phyloP scores from a whole-genome alignment of 495 filamentous ascomycete species.

The Trichoderma orchidacearum region DNA sequence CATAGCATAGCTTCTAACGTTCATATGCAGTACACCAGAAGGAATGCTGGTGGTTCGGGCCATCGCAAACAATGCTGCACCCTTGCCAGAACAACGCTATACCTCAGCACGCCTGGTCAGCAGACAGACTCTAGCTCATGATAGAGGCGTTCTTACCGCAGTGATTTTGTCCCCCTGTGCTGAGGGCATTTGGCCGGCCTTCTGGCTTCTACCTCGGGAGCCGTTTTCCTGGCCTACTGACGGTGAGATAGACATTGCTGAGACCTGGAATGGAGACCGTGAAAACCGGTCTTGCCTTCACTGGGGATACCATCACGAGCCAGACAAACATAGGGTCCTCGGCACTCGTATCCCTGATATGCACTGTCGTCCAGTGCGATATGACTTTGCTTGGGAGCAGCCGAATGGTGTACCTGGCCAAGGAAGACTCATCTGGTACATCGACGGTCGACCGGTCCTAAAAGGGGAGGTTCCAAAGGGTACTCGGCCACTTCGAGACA shows the following conservation, averaged over 20 bases:
- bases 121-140: conserved; percentile 19
- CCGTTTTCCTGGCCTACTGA: conserved; percentile 40
- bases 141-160: conserved; percentile 21
- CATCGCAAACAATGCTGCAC: conserved; percentile 11
- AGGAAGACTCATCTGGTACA: conserved; percentile 26
- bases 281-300: conserved; percentile 31
- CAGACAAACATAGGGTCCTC: conserved; percentile 25
- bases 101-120: conserved; percentile 26
- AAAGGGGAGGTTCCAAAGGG: conserved; percentile 22
- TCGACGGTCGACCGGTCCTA: conserved; percentile 28
- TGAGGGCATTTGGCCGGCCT: conserved; percentile 27
- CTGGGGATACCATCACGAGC: conserved; percentile 30
- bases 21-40: conserved; percentile 12
- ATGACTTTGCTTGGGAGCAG: conserved; percentile 26
- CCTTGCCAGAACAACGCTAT: conserved; percentile 15
- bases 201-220: conserved; percentile 28
- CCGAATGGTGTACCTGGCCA: conserved; percentile 11
- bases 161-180: conserved; percentile 21
- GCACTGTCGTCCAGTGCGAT: conserved; percentile 11
- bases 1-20: background rate
- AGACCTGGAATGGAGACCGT: conserved; percentile 26
- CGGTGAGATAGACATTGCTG: conserved; percentile 52
- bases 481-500: conserved; percentile 26
- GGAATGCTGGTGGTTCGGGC: conserved; percentile 24
- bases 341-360: conserved; percentile 18